These are phyloP conservation scores for Hymenochaete sp. DNA, from an alignment of 1,284 basidiomycete genomes.

Conservation along the genomic window DNA sequence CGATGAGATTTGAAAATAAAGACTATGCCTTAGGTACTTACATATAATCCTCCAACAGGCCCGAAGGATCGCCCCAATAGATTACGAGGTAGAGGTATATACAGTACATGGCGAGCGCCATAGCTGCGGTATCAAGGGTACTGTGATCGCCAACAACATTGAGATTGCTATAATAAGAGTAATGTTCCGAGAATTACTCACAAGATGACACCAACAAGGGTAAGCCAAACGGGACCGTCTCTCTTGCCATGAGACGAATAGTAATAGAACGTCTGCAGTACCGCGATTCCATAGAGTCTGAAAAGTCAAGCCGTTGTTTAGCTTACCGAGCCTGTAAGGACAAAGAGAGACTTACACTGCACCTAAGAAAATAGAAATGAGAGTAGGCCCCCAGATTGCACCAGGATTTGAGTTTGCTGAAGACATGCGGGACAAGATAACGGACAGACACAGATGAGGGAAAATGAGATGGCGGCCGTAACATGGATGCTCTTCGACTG, in stretches of 20 bases:
- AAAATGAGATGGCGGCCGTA: too few relatives aligned
- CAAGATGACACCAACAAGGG: constrained; percentile 12
- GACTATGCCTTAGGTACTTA: not conserved
- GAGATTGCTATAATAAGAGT: not conserved
- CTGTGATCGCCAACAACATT: not conserved
- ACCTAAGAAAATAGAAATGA: constrained; percentile 15
- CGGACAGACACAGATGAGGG: too few relatives aligned
- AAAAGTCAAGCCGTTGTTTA: not conserved
- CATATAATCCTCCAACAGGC: constrained; percentile 7
- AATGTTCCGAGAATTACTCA: not conserved
- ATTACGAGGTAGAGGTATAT: constrained; percentile 10
- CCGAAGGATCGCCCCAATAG: constrained; percentile 11
- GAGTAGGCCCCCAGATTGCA: constrained; percentile 12
- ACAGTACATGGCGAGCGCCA: constrained; percentile 14
- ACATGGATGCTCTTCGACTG: too few relatives aligned
- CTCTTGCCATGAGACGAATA: constrained; percentile 7
- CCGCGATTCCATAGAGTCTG: constrained; percentile 14
- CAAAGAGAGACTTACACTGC: constrained; percentile 1
- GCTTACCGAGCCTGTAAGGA: not conserved
- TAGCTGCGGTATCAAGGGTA: constrained; percentile 9
- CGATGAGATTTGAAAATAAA: not conserved
- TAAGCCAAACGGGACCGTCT: constrained; percentile 3
- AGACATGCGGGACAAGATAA: too few relatives aligned
- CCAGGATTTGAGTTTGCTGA: too few relatives aligned
- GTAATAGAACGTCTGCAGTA: constrained; percentile 16